Percentiles rank a stretch among this genome's conserved stretches.
Evolutionary conservation across 2,329 filamentous ascomycete genomes (phyloP).

Genomic region (Calonectria hawksworthii): DNA sequence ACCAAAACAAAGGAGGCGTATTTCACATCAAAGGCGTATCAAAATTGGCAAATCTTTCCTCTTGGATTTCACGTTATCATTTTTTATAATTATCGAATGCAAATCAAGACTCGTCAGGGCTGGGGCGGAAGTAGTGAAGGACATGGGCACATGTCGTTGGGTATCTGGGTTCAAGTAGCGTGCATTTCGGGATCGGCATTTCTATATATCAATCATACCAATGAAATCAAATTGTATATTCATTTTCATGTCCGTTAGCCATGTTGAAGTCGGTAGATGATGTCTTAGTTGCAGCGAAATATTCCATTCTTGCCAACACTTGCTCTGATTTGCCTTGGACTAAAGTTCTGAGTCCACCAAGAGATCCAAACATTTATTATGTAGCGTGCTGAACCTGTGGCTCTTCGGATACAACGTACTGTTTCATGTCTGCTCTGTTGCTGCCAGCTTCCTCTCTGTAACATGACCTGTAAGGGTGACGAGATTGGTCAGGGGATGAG

Average conservation of each 20-base stretch:
- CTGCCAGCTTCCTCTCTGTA: background rate
- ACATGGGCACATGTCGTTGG: conserved; percentile 31
- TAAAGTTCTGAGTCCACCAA: background rate
- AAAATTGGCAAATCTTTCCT: conserved; percentile 39
- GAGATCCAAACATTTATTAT: no score
- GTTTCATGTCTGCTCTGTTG: background rate
- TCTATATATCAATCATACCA: background rate
- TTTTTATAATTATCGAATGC: conserved; percentile 25
- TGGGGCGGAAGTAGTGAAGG: conserved; percentile 18
- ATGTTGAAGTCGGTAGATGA: background rate
- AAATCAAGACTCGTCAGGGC: conserved; percentile 5
- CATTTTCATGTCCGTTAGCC: background rate
- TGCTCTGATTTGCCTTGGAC: background rate
- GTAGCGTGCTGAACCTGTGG: no score
- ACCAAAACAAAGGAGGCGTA: conserved; percentile 23
- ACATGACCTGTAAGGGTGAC: background rate
- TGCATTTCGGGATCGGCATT: conserved; percentile 11
- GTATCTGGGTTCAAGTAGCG: conserved; percentile 32
- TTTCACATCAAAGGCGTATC: conserved; percentile 38
- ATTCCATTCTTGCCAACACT: background rate
- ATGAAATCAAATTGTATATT: conserved; percentile 2
- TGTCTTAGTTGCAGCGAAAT: conserved; percentile 5
- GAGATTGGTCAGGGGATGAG: background rate
- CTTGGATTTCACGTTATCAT: conserved; percentile 35
- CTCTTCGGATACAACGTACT: background rate